phyloP scores from a whole-genome alignment of 1,284 basidiomycete species.

The Waitea zeae region DNA sequence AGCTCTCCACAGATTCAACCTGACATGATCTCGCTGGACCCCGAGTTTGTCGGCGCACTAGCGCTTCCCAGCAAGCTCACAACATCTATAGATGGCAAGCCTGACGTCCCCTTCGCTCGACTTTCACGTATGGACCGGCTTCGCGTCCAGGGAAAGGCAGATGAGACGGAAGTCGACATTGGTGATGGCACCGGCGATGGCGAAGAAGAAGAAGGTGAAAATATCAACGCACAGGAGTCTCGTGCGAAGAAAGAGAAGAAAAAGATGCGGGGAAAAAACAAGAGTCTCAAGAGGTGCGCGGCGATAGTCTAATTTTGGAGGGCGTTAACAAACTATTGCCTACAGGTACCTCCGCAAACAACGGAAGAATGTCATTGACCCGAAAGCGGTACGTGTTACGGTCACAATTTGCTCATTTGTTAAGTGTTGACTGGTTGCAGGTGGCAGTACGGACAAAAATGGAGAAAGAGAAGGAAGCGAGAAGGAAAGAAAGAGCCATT shows the following conservation, averaged over 20 bases:
- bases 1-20: conserved; percentile 68
- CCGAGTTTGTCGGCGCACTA: conserved; percentile 66
- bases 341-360: conserved; percentile 73
- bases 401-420: conserved; percentile 1
- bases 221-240: conserved; percentile 10
- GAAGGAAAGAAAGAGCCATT: conserved; percentile 23
- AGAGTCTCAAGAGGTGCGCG: conserved; percentile 76
- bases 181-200: conserved; percentile 15
- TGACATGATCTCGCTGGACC: conserved; percentile 86
- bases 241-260: conserved; percentile 48
- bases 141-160: conserved; percentile 51
- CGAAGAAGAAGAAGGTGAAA: conserved; percentile 18
- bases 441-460: conserved; percentile 53
- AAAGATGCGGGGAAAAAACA: conserved; percentile 75
- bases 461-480: conserved; percentile 43
- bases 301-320: conserved; percentile 19
- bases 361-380: conserved; percentile 87
- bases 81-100: conserved; percentile 31
- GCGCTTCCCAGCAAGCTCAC: conserved; percentile 42
- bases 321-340: too few species aligned
- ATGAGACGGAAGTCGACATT: conserved; percentile 36
- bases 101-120: conserved; percentile 48
- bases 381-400: conserved; percentile 45
- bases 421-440: conserved; percentile 16
- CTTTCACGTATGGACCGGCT: conserved; percentile 62